Evolutionary conservation across 1,139 yeast species (phyloP).

Genomic region (Nematodospora anomalae): DNA sequence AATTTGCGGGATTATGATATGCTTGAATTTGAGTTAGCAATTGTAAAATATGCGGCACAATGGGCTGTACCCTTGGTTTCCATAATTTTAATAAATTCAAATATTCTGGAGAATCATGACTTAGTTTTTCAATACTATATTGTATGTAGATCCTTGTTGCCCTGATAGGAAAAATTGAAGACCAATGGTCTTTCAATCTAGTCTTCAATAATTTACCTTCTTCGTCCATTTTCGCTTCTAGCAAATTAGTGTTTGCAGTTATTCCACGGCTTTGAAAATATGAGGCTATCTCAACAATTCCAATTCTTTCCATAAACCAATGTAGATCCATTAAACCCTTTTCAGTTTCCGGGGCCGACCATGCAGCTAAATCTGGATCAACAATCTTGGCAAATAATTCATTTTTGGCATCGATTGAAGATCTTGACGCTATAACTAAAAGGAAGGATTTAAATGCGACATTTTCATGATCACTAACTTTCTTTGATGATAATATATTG

Average conservation of each 20-base stretch:
- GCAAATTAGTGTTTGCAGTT: constrained; percentile 69
- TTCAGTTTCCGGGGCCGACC: constrained; percentile 91
- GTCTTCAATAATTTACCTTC: constrained; percentile 75
- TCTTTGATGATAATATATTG: constrained; percentile 63
- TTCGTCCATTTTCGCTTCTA: constrained; percentile 87
- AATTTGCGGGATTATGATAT: constrained; percentile 89
- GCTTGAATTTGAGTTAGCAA: constrained; percentile 88
- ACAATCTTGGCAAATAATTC: constrained; percentile 83
- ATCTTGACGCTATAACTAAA: constrained; percentile 86
- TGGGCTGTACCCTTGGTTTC: constrained; percentile 92
- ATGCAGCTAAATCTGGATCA: constrained; percentile 86
- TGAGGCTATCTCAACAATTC: constrained; percentile 89
- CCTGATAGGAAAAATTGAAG: constrained; percentile 89
- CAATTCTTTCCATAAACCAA: constrained; percentile 98
- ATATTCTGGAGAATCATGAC: constrained; percentile 75
- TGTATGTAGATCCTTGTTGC: constrained; percentile 95
- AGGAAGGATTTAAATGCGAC: constrained; percentile 92
- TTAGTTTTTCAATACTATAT: constrained; percentile 88
- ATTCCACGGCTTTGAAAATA: constrained; percentile 85
- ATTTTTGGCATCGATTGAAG: constrained; percentile 66
- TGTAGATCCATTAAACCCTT: constrained; percentile 86
- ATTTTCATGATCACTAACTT: constrained; percentile 85
- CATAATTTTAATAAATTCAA: constrained; percentile 71
- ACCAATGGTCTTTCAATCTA: constrained; percentile 87
- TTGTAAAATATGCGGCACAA: constrained; percentile 86